phyloP scores from a whole-genome alignment of 495 filamentous ascomycete genomes.

The Podospora tetraspora region DNA sequence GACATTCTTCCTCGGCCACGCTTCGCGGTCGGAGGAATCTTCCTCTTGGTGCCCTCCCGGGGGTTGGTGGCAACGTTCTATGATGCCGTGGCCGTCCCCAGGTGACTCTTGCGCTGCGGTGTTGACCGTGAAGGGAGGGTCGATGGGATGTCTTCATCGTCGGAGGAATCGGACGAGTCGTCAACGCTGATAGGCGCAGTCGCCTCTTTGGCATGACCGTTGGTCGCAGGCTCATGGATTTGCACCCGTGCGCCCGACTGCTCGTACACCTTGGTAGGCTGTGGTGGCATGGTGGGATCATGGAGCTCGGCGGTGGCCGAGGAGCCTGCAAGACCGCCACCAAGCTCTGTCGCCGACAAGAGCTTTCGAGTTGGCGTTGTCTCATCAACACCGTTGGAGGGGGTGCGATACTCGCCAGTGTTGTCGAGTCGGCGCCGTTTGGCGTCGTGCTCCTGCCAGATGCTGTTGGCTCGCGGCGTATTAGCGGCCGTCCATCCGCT shows the following conservation, averaged over 20 bases:
- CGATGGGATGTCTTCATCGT: constrained; percentile 42
- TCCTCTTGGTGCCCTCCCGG: neutral
- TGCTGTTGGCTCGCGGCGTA: constrained; percentile 14
- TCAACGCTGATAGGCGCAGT: constrained; percentile 5
- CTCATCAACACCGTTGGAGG: constrained; percentile 10
- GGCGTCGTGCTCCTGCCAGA: constrained; percentile 25
- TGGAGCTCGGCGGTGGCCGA: constrained; percentile 28
- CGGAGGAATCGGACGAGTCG: constrained; percentile 30
- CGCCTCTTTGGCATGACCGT: neutral
- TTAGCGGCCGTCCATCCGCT: constrained; percentile 32
- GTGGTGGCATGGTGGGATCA: constrained; percentile 29
- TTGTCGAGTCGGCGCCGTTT: constrained; percentile 29
- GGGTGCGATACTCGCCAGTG: constrained; percentile 17
- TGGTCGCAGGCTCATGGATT: constrained; percentile 14
- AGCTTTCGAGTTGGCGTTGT: constrained; percentile 28
- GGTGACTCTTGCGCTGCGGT: constrained; percentile 1
- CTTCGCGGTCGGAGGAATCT: neutral
- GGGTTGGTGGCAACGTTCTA: neutral
- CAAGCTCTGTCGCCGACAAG: constrained; percentile 29
- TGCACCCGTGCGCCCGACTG: constrained; percentile 13
- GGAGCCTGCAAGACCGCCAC: constrained; percentile 27
- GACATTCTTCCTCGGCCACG: neutral
- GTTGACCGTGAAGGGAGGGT: constrained; percentile 27
- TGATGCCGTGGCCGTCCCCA: constrained; percentile 1
- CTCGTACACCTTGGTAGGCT: constrained; percentile 12